Evolutionary conservation across 1,139 yeast species (phyloP).

Genomic region (Magnusiomyces sp.): DNA sequence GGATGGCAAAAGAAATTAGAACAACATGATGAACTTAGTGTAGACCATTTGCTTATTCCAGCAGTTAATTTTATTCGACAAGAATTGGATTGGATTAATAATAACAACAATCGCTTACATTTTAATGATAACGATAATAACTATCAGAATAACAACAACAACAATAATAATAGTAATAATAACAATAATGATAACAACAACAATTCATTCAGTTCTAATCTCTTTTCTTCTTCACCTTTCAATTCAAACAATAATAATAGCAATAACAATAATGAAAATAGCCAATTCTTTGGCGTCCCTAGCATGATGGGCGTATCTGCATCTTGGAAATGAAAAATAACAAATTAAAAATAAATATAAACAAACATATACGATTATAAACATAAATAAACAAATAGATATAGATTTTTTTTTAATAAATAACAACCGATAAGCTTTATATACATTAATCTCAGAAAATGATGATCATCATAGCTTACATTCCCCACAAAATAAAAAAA

Average conservation of each 20-base stretch:
- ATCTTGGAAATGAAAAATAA: not conserved
- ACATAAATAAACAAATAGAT: not conserved
- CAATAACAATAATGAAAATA: not conserved
- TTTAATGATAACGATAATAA: not conserved
- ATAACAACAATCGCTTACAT: constrained; percentile 1
- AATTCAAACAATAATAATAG: not conserved
- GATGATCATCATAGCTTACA: not conserved
- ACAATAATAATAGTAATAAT: not conserved
- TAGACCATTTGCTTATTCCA: constrained; percentile 28
- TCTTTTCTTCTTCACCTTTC: no score
- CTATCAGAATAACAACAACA: not conserved
- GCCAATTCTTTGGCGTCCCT: not conserved
- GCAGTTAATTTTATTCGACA: constrained; percentile 22
- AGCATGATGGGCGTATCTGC: not conserved
- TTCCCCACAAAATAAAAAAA: not conserved
- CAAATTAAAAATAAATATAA: not conserved
- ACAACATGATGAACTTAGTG: constrained; percentile 49
- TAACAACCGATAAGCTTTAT: not conserved
- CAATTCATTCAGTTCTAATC: not conserved
- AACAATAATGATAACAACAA: not conserved
- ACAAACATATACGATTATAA: not conserved
- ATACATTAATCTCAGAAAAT: not conserved
- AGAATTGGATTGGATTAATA: constrained; percentile 22
- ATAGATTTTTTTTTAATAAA: not conserved
- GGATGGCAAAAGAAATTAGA: constrained; percentile 50